Base-by-base conservation (phyloP, 768 basidiomycete genomes). In the Tricholoma hemisulphureum region DNA sequence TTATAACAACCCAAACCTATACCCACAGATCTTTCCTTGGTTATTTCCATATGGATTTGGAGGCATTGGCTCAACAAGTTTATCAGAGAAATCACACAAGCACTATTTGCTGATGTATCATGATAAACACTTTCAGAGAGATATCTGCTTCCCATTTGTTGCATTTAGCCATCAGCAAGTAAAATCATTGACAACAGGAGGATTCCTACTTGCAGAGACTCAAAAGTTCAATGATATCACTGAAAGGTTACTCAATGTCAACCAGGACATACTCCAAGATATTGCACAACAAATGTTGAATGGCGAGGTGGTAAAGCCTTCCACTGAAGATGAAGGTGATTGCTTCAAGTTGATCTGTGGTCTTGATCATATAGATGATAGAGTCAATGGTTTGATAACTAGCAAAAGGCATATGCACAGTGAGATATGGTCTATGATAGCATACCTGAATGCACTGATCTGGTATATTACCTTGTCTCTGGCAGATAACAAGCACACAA, bases 321-420 rank as follows among this genome's bases (percentile, higher is more conserved):
- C 56, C n/a, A 72, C 66, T 0, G 69, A 73, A 0, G 67, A 34
- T 4, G 78, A 79, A 56, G 71, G 70, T 29, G 28, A 48, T 0
- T 77, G 75, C 45, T 78, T 71, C 51, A 41, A 64, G 0, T 26
- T 80, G 0, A 39, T 80, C 0, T 34, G 63, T 10, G 66, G 75
- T 41, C 29, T 79, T 0, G 74, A 80, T 50, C 65, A 68, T 51
- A 63, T 81, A 3, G 68, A 62, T 2, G 70, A 69, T 0, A 58
- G 69, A 20, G 67, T n/a, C n/a, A n/a, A n/a, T n/a, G n/a, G n/a
- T n/a, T n/a, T 73, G 0, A 37, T 61, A 6, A 71, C 72, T n/a
- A 0, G 74, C 73, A 1, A 32, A 53, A 68, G 71, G 35, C 56
- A 69, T 28, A 63, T 65, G 62, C 31, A 63, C 5, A 70, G 66